These are phyloP conservation scores for Acorus gramineus DNA, from an alignment of 106 monocot genomes.

Conservation along the genomic window DNA sequence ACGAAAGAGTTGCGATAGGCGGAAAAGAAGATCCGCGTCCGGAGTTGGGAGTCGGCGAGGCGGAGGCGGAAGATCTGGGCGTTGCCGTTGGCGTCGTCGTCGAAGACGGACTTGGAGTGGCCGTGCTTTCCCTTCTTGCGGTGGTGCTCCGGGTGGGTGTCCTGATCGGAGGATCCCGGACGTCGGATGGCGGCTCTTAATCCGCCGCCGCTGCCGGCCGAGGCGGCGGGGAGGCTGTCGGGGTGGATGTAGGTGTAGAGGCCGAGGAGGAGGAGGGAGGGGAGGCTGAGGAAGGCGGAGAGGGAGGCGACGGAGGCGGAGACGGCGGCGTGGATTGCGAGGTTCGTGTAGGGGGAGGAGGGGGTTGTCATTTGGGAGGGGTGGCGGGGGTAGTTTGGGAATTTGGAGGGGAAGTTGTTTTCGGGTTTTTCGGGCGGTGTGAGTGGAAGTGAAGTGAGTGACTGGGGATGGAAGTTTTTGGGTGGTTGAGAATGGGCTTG, in stretches of 20 bases:
- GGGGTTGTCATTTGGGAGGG: conserved; percentile 1
- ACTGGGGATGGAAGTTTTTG: too few species aligned
- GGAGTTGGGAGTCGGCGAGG: conserved; percentile 26
- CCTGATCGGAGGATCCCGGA: conserved; percentile 7
- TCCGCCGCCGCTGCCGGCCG: conserved; percentile 10
- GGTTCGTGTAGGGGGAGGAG: conserved; percentile 8
- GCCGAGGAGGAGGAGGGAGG: conserved; percentile 31
- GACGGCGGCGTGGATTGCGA: conserved; percentile 27
- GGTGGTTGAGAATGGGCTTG: too few species aligned
- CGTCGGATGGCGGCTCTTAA: conserved; percentile 46
- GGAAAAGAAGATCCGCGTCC: conserved; percentile 18
- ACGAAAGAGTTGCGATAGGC: neutral
- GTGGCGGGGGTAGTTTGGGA: neutral
- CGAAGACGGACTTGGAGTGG: conserved; percentile 53
- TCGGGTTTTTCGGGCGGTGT: too few species aligned
- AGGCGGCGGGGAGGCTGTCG: conserved; percentile 16
- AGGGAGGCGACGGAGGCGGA: conserved; percentile 16
- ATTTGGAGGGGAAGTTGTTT: too few species aligned
- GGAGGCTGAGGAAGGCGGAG: conserved; percentile 30
- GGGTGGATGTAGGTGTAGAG: conserved; percentile 72
- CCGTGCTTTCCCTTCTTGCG: conserved; percentile 29
- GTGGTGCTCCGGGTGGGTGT: neutral
- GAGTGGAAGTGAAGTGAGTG: too few species aligned
- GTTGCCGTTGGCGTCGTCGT: conserved; percentile 33
- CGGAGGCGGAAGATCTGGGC: conserved; percentile 27